Base-by-base conservation (phyloP, 805 yeast genomes). In the Candida hungchunana region DNA sequence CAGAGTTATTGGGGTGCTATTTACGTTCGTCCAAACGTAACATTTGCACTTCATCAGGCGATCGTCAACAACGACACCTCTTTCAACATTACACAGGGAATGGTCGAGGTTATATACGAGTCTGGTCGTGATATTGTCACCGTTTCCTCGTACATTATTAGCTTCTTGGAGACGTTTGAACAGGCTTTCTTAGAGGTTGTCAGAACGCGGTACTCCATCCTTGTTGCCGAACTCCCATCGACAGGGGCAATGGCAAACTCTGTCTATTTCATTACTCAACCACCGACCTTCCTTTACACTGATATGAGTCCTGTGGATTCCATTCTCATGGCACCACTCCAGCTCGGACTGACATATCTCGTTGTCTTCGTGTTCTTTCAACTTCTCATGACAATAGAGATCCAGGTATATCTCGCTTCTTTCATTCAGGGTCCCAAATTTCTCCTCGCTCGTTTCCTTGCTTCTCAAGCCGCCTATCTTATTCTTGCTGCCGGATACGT, bases 351-450 rank as follows among this genome's bases (percentile, higher is more conserved):
- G 42, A 78, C 83, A 48, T 83, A 77, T 51, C 65, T 81, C 52
- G 68, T 83, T 42, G 73, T 83, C 47, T 59, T 83, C 40, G 75
- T 90, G 2, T 81, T 84, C 53, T 80, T 84, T 69, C 84, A 78
- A 48, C 67, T 80, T 46, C 67, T 59, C 5, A 70, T 82, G 63
- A 79, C 79, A 47, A 57, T 60, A 17, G 69, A 47, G 78, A 53
- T 65, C 59, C 41, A 58, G 56, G 18, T 67, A 73, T 39, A 73
- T 75, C 1, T 39, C 12, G 37, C 43, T 12, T 42, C 51, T 3
- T 36, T 67, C n/a, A 51, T 73, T 18, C 66, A 67, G 21, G 63
- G 69, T 2, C 36, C 22, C 8, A 72, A 67, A 39, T 73, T 66
- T 50, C 49, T 79, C 8, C 7, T 71, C 46, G 71, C 37, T 7